Percentiles rank a stretch among this genome's conserved stretches.
phyloP scores from a whole-genome alignment of 2,329 filamentous ascomycete species.

The Pestalotiopsis sp. region DNA sequence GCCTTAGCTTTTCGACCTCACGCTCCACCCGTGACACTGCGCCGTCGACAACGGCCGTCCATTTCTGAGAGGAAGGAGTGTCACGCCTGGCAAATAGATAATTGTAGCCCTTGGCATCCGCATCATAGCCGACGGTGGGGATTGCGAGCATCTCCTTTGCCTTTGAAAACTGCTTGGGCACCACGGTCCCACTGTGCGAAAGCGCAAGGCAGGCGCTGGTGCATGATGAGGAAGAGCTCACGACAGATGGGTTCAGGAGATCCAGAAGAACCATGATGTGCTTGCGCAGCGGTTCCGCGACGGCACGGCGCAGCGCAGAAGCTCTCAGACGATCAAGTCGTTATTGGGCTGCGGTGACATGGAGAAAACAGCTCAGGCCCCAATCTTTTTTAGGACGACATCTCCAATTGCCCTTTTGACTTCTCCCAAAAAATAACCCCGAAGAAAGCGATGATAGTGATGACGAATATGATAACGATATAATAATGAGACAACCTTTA shows the following conservation, averaged over 20 bases:
- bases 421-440: neutral
- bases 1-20: constrained; percentile 77
- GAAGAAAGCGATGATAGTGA: neutral
- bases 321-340: neutral
- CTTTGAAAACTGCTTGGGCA: constrained; percentile 1
- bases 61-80: neutral
- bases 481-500: neutral
- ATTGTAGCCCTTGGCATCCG: neutral
- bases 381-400: neutral
- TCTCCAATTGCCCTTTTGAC: neutral
- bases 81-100: neutral
- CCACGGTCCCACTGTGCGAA: neutral
- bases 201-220: neutral
- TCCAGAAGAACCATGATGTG: constrained; percentile 2
- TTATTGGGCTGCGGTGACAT: neutral
- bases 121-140: constrained; percentile 1
- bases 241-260: neutral
- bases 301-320: neutral
- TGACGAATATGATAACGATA: neutral
- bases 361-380: neutral
- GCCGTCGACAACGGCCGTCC: neutral
- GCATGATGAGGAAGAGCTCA: neutral
- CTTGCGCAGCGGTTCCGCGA: neutral
- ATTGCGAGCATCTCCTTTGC: neutral
- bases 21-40: constrained; percentile 57